A percentile compares a stretch with the other conserved stretches of the same genome.
Evolutionary conservation across 306 rosid genomes (phyloP).

Genomic region (Spatholobus suberectus): DNA sequence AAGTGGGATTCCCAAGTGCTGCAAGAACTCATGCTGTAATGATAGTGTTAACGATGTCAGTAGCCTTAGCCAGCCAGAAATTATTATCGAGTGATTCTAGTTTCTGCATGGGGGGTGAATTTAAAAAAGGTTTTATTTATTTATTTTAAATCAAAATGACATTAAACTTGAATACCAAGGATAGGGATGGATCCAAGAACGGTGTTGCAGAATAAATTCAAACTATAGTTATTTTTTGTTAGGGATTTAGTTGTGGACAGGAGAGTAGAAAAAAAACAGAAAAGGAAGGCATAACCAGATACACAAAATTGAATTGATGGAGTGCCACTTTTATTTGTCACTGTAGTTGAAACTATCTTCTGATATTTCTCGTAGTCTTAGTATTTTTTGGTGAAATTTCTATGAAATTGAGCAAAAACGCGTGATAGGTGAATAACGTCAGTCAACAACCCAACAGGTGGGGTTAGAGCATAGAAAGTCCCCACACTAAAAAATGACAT

Average conservation of each 20-base stretch:
- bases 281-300: too few relatives aligned
- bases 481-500: background rate
- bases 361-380: background rate
- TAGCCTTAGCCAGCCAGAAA: slow-evolving; percentile 23
- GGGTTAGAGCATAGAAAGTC: background rate
- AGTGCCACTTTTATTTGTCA: too few relatives aligned
- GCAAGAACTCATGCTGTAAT: slow-evolving; percentile 28
- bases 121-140: background rate
- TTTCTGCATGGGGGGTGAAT: background rate
- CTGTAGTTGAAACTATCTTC: too few relatives aligned
- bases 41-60: background rate
- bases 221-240: too few relatives aligned
- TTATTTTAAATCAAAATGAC: background rate
- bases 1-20: slow-evolving; percentile 29
- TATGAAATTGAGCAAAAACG: background rate
- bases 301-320: too few relatives aligned
- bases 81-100: slow-evolving; percentile 38
- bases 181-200: background rate
- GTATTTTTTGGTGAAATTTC: background rate
- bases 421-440: background rate
- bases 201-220: background rate
- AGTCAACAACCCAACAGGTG: background rate
- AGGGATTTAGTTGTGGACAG: too few relatives aligned
- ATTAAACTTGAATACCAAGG: too few relatives aligned
- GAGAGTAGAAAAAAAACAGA: too few relatives aligned